Evolutionary conservation across 2,329 filamentous ascomycete species (phyloP).

Genomic region (Venturia oleaginea): DNA sequence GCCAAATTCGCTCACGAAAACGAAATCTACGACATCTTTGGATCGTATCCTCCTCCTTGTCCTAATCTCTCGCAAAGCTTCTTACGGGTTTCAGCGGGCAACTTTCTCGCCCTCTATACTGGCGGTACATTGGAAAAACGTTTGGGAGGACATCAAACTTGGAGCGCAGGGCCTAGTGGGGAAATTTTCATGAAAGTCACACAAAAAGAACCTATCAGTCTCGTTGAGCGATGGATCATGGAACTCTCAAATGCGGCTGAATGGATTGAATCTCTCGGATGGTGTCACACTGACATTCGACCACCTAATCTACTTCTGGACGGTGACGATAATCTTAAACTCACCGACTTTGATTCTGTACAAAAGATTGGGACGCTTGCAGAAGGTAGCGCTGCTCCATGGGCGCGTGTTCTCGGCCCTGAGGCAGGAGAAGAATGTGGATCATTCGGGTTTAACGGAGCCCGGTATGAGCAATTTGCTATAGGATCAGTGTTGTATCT

Average conservation of each 20-base stretch:
- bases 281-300: constrained; percentile 26
- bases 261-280: constrained; percentile 26
- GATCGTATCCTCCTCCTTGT: background rate
- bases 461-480: background rate
- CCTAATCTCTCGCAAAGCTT: background rate
- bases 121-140: background rate
- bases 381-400: background rate
- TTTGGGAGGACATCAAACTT: background rate
- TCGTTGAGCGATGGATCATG: constrained; percentile 23
- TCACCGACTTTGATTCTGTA: constrained; percentile 17
- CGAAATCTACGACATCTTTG: background rate
- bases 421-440: background rate
- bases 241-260: constrained; percentile 24
- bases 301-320: constrained; percentile 23
- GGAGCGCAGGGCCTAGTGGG: too few relatives aligned
- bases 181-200: too few relatives aligned
- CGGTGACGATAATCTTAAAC: constrained; percentile 17
- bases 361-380: background rate
- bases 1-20: background rate
- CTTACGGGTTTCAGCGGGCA: background rate
- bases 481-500: background rate
- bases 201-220: constrained; percentile 11
- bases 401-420: background rate
- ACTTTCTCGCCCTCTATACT: background rate
- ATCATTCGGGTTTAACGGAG: background rate